These are phyloP conservation scores for Macrocybe gigantea DNA, from an alignment of 768 basidiomycete genomes.

Conservation along the genomic window DNA sequence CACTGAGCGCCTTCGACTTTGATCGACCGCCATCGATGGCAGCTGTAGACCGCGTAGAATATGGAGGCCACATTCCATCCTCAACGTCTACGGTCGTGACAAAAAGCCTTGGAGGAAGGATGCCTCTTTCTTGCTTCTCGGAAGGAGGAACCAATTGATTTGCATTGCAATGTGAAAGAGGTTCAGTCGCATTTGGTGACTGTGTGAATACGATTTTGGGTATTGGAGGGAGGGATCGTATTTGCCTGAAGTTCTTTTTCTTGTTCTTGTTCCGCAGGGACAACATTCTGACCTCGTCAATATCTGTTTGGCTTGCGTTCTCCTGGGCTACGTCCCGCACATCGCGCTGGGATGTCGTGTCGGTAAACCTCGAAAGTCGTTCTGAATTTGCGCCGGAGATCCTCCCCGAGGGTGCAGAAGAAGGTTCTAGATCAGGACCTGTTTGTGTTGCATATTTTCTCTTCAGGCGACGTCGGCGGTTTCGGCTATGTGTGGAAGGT, in stretches of 20 bases:
- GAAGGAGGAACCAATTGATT: conserved; percentile 58
- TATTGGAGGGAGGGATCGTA: conserved; percentile 34
- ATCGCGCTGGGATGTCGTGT: no score
- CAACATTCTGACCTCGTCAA: conserved; percentile 36
- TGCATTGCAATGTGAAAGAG: not conserved
- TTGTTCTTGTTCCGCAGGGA: conserved; percentile 73
- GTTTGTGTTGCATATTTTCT: conserved; percentile 19
- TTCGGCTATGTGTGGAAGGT: conserved; percentile 8
- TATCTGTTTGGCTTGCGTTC: not conserved
- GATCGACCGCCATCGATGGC: no score
- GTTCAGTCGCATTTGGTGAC: not conserved
- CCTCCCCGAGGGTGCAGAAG: conserved; percentile 17
- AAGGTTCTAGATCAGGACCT: conserved; percentile 1
- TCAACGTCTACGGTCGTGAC: conserved; percentile 73
- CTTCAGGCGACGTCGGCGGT: conserved; percentile 9
- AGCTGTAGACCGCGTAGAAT: no score
- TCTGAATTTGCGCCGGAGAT: conserved; percentile 38
- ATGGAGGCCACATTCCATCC: conserved; percentile 28
- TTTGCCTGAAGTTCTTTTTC: conserved; percentile 56
- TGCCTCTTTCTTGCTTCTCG: conserved; percentile 40
- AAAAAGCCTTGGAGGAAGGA: conserved; percentile 56
- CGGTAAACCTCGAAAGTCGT: conserved; percentile 5
- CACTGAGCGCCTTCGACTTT: not conserved
- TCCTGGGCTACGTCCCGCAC: no score
- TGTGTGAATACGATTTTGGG: conserved; percentile 48